A percentile compares a stretch with the other conserved stretches of the same genome.
Evolutionary conservation across 768 basidiomycete species (phyloP).

Genomic region (Tylopilus intermedius): DNA sequence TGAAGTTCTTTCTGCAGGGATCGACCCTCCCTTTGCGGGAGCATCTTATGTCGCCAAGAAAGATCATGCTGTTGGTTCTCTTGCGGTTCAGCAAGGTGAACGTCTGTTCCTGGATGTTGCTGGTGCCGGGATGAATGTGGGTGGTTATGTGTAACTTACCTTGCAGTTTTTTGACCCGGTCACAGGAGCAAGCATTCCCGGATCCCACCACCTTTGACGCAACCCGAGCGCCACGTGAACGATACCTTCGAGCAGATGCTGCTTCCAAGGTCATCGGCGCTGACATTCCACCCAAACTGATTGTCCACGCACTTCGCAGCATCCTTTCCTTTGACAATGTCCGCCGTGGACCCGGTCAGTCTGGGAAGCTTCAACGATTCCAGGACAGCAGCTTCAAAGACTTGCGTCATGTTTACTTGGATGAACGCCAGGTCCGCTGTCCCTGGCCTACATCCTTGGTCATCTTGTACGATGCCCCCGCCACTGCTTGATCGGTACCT

Average conservation of each 20-base stretch:
- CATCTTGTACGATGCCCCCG: conserved; percentile 37
- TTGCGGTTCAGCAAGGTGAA: conserved; percentile 43
- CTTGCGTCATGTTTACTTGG: conserved; percentile 53
- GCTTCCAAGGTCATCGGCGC: conserved; percentile 47
- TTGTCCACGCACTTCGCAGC: conserved; percentile 59
- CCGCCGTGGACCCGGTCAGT: conserved; percentile 62
- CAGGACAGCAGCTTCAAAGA: conserved; percentile 43
- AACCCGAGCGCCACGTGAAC: conserved; percentile 39
- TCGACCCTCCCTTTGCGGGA: conserved; percentile 70
- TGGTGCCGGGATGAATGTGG: conserved; percentile 52
- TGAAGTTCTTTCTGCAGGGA: conserved; percentile 38
- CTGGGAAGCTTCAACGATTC: conserved; percentile 61
- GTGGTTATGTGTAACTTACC: conserved; percentile 21
- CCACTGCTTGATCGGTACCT: background rate
- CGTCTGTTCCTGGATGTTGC: conserved; percentile 61
- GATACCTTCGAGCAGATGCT: conserved; percentile 47
- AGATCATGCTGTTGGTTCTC: conserved; percentile 40
- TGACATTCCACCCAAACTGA: conserved; percentile 52
- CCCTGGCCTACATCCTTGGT: conserved; percentile 70
- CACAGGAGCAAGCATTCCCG: conserved; percentile 49
- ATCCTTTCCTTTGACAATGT: conserved; percentile 56
- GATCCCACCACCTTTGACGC: conserved; percentile 43
- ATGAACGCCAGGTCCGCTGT: conserved; percentile 40
- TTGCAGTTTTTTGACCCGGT: background rate
- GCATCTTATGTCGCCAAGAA: conserved; percentile 52